phyloP scores from a whole-genome alignment of 2,329 filamentous ascomycete genomes.

The Microcera coccophila region DNA sequence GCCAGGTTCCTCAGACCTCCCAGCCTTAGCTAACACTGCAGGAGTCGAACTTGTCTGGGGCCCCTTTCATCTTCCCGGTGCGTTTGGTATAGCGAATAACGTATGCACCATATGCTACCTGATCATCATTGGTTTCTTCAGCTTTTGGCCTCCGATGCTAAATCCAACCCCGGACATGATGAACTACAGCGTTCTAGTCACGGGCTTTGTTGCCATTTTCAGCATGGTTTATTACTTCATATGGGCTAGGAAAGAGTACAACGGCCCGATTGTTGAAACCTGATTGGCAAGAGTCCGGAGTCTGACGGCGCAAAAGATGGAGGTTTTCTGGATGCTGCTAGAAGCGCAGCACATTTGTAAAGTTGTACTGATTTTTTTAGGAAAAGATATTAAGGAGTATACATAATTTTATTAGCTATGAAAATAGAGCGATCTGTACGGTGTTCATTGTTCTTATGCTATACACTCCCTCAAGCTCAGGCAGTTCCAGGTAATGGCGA shows the following conservation, averaged over 20 bases:
- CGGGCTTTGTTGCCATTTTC: conserved; percentile 39
- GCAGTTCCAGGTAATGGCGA: too few species aligned
- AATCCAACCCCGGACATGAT: conserved; percentile 33
- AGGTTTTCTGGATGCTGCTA: too few species aligned
- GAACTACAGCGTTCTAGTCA: conserved; percentile 48
- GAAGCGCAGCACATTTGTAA: too few species aligned
- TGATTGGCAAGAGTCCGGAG: too few species aligned
- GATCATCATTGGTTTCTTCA: conserved; percentile 54
- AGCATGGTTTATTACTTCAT: conserved; percentile 45
- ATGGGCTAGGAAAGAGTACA: conserved; percentile 41
- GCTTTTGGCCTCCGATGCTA: conserved; percentile 45
- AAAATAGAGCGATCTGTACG: too few species aligned
- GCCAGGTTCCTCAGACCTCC: conserved; percentile 20
- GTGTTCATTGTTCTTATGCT: too few species aligned
- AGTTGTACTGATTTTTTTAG: too few species aligned
- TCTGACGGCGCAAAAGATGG: too few species aligned
- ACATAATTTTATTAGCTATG: too few species aligned
- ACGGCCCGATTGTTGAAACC: conserved; percentile 39
- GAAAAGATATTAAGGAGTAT: too few species aligned
- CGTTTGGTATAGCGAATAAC: conserved; percentile 52
- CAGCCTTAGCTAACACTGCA: conserved; percentile 27
- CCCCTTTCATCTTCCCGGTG: conserved; percentile 50
- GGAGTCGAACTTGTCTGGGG: conserved; percentile 45
- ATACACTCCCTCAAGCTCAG: too few species aligned
- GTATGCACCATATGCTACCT: conserved; percentile 50